Base-by-base conservation (phyloP, 768 basidiomycete genomes). In the Hygrophoropsis aurantiaca region DNA sequence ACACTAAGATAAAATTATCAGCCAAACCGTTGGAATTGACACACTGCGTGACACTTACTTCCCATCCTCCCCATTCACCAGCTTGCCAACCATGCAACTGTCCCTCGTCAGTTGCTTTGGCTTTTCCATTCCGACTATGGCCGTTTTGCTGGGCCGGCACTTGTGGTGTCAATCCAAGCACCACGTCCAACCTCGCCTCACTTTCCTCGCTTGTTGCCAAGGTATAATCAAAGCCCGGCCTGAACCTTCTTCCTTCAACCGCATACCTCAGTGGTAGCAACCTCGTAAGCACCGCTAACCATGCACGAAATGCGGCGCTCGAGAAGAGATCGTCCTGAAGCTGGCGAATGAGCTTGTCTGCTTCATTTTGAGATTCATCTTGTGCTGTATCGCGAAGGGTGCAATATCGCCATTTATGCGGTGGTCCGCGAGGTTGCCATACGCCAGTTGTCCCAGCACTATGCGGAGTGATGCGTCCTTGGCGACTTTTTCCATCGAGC, bases 361-460 rank as follows among this genome's bases (percentile, higher is more conserved):
- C 52, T 21, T 36, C 21, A 19, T 40, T 18, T 6, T 34, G 25
- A 15, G 49, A 20, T 15, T 49, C 38, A 7, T 46, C 37, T 9
- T 57, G 44, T 26, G 16, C 27, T 45, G n/a, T 19, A 19, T 42
- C n/a, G 23, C 67, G 66, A 21, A 94, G 82, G 3, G 78, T 75
- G 65, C 89, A 87, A 73, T 94, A 97, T 26, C 95, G 90, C 79
- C 90, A 91, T 64, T 94, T 93, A 65, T 94, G 93, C 23, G 95
- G 92, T 1, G 95, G 95, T 2, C 94, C 93, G 57, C 81, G 81
- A 59, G 90, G 57, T 11, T 61, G 57, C 93, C 94, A 98, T 4
- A 73, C 69, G 3, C 69, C 74, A 25, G 69, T 68, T 2, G 67
- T 58, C 11, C 93, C 94, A 8, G 79, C 68, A n/a, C 66, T 68